phyloP scores from a whole-genome alignment of 2,329 filamentous ascomycete species.

The Trichoderma gracile region DNA sequence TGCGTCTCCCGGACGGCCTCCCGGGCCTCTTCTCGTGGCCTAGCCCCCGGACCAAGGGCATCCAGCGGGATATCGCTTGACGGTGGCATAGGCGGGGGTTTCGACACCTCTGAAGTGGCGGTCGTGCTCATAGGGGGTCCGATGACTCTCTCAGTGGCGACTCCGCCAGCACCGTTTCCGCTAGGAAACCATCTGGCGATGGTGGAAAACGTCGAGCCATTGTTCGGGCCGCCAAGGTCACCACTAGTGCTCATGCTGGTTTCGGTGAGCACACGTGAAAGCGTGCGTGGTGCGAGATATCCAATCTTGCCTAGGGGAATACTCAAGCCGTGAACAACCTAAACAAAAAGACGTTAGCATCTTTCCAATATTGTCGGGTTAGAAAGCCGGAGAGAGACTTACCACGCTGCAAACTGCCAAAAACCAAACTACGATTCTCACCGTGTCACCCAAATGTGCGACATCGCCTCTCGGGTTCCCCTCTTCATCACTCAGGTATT shows the following conservation, averaged over 20 bases:
- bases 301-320: constrained; percentile 74
- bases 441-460: constrained; percentile 61
- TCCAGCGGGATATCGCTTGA: no score
- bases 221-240: constrained; percentile 25
- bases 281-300: constrained; percentile 62
- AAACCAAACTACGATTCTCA: constrained; percentile 82
- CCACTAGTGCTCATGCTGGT: constrained; percentile 1
- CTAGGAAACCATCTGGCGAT: constrained; percentile 56
- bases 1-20: no score
- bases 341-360: constrained; percentile 39
- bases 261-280: constrained; percentile 44
- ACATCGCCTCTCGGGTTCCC: constrained; percentile 67
- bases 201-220: constrained; percentile 4
- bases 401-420: constrained; percentile 79
- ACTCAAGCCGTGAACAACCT: constrained; percentile 75
- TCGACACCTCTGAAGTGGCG: background rate
- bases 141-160: background rate
- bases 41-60: background rate
- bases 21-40: background rate
- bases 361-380: background rate
- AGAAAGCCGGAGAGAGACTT: constrained; percentile 40
- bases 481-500: constrained; percentile 53
- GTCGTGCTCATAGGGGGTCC: background rate
- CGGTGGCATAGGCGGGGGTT: background rate
- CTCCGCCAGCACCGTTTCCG: constrained; percentile 49